Evolutionary conservation across 2,329 filamentous ascomycete species (phyloP).

Genomic region (Cladobotryum protrusum): DNA sequence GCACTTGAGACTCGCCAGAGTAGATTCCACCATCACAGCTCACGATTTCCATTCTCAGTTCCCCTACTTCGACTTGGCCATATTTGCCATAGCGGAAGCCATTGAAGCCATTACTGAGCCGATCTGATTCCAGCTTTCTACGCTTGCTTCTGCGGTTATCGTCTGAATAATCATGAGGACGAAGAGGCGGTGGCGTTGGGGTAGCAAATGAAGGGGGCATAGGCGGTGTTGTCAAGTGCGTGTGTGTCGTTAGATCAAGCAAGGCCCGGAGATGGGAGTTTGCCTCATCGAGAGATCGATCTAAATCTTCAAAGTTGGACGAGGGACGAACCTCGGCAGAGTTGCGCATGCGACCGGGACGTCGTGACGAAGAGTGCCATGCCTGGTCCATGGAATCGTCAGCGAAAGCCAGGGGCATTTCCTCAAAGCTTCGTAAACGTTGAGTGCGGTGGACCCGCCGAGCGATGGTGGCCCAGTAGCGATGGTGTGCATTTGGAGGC

Average conservation of each 20-base stretch:
- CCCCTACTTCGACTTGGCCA: constrained; percentile 79
- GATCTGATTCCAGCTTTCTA: constrained; percentile 63
- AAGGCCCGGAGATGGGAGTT: constrained; percentile 39
- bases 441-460: constrained; percentile 24
- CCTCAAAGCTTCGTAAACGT: constrained; percentile 30
- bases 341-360: constrained; percentile 20
- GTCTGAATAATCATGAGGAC: constrained; percentile 36
- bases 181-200: constrained; percentile 27
- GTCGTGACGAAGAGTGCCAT: constrained; percentile 20
- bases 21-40: constrained; percentile 80
- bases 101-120: constrained; percentile 40
- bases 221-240: constrained; percentile 22
- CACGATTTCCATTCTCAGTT: constrained; percentile 77
- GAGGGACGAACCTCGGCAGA: constrained; percentile 18
- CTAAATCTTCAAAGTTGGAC: constrained; percentile 30
- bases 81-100: constrained; percentile 77
- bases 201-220: constrained; percentile 19
- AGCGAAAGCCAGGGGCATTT: constrained; percentile 18
- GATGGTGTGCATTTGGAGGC: constrained; percentile 9
- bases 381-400: constrained; percentile 23
- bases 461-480: constrained; percentile 21
- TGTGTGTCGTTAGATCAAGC: constrained; percentile 33
- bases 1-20: constrained; percentile 47
- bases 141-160: constrained; percentile 56
- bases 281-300: constrained; percentile 35